A percentile compares a stretch with the other conserved stretches of the same genome.
Conservation (phyloP, 1,139 yeast genomes). For the Pichia terricola region DNA sequence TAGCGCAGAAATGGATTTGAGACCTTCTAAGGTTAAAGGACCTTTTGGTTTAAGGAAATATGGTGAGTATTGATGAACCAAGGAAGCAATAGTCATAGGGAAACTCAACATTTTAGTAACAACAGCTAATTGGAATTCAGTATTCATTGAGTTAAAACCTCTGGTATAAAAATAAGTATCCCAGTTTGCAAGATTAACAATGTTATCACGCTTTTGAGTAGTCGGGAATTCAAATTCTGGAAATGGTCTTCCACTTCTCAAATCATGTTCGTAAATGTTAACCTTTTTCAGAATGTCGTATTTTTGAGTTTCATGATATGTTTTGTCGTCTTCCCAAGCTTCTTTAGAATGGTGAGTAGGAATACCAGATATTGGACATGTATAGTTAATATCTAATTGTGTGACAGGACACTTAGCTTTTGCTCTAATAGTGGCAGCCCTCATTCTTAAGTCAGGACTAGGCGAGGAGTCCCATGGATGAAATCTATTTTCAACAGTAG, state of each 20-base stretch:
- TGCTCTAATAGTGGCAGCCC: slow-evolving; percentile 87
- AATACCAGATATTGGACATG: slow-evolving; percentile 90
- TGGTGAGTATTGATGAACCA: slow-evolving; percentile 79
- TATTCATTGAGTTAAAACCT: slow-evolving; percentile 90
- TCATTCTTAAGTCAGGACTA: slow-evolving; percentile 71
- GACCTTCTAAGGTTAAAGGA: slow-evolving; percentile 82
- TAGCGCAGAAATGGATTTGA: slow-evolving; percentile 84
- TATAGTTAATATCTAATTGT: slow-evolving; percentile 64
- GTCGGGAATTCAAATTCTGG: slow-evolving; percentile 94
- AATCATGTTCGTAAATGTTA: slow-evolving; percentile 88
- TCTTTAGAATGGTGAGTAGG: slow-evolving; percentile 90
- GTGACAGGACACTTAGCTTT: slow-evolving; percentile 91
- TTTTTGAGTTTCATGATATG: slow-evolving; percentile 57
- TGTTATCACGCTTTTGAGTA: slow-evolving; percentile 65
- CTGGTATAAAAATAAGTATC: slow-evolving; percentile 90
- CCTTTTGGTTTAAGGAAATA: slow-evolving; percentile 76
- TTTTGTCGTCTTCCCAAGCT: slow-evolving; percentile 78
- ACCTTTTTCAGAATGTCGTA: slow-evolving; percentile 76
- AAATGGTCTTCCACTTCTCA: slow-evolving; percentile 85
- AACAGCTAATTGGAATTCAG: slow-evolving; percentile 91
- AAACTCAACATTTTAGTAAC: slow-evolving; percentile 90
- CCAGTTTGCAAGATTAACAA: slow-evolving; percentile 79
- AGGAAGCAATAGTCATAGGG: slow-evolving; percentile 81
- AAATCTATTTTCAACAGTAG: slow-evolving; percentile 58
- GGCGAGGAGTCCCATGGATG: slow-evolving; percentile 92